phyloP scores from a whole-genome alignment of 1,284 basidiomycete genomes.

The Omphalotus olearius region DNA sequence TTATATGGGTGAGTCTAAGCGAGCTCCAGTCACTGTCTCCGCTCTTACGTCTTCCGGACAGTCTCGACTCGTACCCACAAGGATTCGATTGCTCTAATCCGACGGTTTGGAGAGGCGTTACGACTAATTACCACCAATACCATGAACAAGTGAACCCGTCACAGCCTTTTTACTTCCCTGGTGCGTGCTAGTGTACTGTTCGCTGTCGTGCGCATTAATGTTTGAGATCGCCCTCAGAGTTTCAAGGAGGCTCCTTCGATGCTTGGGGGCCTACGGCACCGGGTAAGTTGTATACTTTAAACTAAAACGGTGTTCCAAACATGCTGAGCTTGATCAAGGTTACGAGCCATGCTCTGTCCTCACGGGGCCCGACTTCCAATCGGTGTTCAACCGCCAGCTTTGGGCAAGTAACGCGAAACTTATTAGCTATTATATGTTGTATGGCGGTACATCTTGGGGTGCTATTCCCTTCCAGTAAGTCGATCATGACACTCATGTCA shows the following conservation, averaged over 20 bases:
- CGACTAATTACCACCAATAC: conserved; percentile 1
- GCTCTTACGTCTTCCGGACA: not conserved
- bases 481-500: not conserved
- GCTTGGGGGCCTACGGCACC: conserved; percentile 30
- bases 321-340: conserved; percentile 33
- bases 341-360: conserved; percentile 32
- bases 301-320: not conserved
- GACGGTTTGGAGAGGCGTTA: conserved; percentile 32
- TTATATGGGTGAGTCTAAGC: conserved; percentile 35
- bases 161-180: conserved; percentile 1
- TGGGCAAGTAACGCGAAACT: not conserved
- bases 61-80: conserved; percentile 44
- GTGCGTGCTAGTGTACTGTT: not conserved
- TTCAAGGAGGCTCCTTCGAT: conserved; percentile 50
- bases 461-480: conserved; percentile 2
- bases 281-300: not conserved
- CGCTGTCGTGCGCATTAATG: conserved; percentile 29
- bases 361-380: conserved; percentile 28
- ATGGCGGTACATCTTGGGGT: conserved; percentile 49
- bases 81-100: conserved; percentile 55
- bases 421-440: conserved; percentile 50
- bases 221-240: conserved; percentile 42
- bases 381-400: not conserved
- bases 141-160: conserved; percentile 11
- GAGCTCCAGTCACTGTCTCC: too few species aligned